These are phyloP conservation scores for Saprolegnia parasitica DNA, from an alignment of 352 stramenopile species.

Conservation along the genomic window DNA sequence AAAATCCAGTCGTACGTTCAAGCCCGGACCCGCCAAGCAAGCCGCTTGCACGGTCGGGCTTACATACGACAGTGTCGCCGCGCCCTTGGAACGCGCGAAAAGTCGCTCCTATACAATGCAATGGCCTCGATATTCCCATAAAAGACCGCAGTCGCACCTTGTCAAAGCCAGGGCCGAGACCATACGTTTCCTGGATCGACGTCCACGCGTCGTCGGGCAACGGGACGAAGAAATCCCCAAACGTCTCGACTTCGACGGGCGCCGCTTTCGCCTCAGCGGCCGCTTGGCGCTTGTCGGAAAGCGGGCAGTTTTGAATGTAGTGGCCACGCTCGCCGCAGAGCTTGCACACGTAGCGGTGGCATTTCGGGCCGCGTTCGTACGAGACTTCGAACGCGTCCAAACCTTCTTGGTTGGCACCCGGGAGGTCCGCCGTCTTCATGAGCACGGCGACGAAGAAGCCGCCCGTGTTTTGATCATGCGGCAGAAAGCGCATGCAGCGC, in stretches of 20 bases:
- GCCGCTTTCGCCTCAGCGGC: not conserved
- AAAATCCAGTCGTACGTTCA: slow-evolving; percentile 8
- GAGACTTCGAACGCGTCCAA: slow-evolving; percentile 20
- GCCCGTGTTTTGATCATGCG: slow-evolving; percentile 89
- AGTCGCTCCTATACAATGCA: slow-evolving; percentile 19
- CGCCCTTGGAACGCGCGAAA: slow-evolving; percentile 22
- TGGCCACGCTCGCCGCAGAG: slow-evolving; percentile 18
- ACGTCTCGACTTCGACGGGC: not conserved
- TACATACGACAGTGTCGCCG: slow-evolving; percentile 24
- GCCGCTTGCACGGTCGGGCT: slow-evolving; percentile 1
- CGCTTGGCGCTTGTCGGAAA: slow-evolving; percentile 24
- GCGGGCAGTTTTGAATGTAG: slow-evolving; percentile 27
- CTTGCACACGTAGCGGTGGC: slow-evolving; percentile 26
- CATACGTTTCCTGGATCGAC: slow-evolving; percentile 2
- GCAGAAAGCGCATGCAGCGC: slow-evolving; percentile 81
- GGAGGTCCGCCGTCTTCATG: slow-evolving; percentile 38
- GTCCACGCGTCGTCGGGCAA: not conserved
- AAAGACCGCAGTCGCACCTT: not conserved
- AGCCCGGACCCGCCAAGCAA: slow-evolving; percentile 14
- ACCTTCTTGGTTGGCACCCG: slow-evolving; percentile 17
- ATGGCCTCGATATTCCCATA: not conserved
- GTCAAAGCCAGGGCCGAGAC: not conserved
- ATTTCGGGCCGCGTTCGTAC: slow-evolving; percentile 22
- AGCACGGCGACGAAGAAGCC: slow-evolving; percentile 91
- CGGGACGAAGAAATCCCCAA: not conserved